These are phyloP conservation scores for Odontarrhena argentea DNA, from an alignment of 345 rosid species.

Conservation along the genomic window DNA sequence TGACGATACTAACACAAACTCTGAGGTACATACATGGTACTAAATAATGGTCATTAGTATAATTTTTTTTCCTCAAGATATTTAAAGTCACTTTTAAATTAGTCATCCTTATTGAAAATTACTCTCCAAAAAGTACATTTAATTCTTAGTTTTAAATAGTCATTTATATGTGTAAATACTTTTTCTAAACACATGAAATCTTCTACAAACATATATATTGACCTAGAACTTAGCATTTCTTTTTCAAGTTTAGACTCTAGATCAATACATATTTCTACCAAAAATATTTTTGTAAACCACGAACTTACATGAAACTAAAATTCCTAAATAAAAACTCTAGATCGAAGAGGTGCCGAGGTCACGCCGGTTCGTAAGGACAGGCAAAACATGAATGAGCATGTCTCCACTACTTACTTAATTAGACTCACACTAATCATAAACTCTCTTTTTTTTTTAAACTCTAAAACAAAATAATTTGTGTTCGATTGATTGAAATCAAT, in stretches of 20 bases:
- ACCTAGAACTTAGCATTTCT: neutral
- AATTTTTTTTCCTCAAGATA: no score
- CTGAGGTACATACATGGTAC: no score
- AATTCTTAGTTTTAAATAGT: neutral
- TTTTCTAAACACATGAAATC: neutral
- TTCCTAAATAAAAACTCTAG: neutral
- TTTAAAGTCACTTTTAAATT: no score
- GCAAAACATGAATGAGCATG: constrained; percentile 35
- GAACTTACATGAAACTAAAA: neutral
- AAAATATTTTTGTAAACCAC: neutral
- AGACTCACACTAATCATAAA: constrained; percentile 11
- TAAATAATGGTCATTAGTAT: no score
- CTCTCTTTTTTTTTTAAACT: neutral
- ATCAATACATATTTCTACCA: neutral
- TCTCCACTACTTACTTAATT: constrained; percentile 18
- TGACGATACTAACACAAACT: no score
- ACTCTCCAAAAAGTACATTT: no score
- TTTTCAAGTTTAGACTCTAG: neutral
- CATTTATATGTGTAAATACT: neutral
- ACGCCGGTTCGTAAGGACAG: constrained; percentile 4
- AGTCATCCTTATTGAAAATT: no score
- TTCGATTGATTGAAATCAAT: constrained; percentile 16
- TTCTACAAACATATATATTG: constrained; percentile 5
- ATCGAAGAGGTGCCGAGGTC: constrained; percentile 19
- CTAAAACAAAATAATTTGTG: neutral